These are phyloP conservation scores for Cubamyces sp. DNA, from an alignment of 768 basidiomycete genomes.

Conservation along the genomic window DNA sequence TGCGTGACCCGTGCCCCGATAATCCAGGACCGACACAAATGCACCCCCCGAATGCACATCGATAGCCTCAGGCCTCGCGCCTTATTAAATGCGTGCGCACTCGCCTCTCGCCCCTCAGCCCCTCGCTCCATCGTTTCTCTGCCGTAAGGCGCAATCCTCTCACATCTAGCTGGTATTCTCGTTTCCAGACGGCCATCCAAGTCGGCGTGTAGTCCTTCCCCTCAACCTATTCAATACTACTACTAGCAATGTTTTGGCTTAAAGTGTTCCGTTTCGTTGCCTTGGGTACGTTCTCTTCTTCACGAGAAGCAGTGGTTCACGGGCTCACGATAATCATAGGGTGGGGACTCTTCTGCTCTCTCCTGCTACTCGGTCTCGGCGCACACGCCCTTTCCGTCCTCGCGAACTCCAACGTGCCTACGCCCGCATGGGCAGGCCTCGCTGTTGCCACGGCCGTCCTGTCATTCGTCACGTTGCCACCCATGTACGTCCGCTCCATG, in stretches of 20 bases:
- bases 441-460: constrained; percentile 31
- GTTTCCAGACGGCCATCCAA: too few relatives aligned
- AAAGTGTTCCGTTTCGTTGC: constrained; percentile 16
- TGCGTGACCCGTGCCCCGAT: not conserved
- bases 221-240: too few relatives aligned
- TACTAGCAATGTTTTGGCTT: constrained; percentile 13
- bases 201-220: too few relatives aligned
- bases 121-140: not conserved
- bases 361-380: constrained; percentile 25
- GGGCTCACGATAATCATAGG: not conserved
- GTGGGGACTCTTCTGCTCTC: constrained; percentile 13
- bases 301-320: not conserved
- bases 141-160: too few relatives aligned
- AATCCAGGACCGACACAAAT: constrained; percentile 12
- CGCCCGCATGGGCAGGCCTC: constrained; percentile 26
- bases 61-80: not conserved
- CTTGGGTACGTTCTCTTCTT: constrained; percentile 13
- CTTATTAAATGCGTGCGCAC: constrained; percentile 2
- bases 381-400: constrained; percentile 17
- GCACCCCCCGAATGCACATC: not conserved
- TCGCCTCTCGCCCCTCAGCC: not conserved
- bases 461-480: constrained; percentile 23
- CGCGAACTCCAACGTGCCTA: not conserved
- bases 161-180: too few relatives aligned
- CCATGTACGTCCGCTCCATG: constrained; percentile 25